Evolutionary conservation across 192 early-diverging fungal genomes (phyloP).

Genomic region (Linderina pennispora): DNA sequence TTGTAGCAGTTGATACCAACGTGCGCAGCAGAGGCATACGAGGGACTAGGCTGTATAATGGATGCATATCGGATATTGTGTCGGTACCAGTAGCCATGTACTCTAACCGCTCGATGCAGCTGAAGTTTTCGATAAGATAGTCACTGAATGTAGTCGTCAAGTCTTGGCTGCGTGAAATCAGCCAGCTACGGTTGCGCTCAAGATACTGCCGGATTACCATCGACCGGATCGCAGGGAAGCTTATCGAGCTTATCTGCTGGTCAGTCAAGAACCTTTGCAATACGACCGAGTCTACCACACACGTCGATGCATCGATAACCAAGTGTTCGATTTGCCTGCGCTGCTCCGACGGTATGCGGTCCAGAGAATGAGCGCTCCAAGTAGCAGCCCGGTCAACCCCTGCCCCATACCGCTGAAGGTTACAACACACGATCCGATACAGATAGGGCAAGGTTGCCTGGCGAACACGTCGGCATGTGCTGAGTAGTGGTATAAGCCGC

Average conservation of each 20-base stretch:
- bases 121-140: neutral
- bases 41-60: neutral
- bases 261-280: neutral
- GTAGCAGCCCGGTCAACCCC: too few species aligned
- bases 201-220: neutral
- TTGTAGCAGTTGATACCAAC: too few species aligned
- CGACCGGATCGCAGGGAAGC: neutral
- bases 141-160: neutral
- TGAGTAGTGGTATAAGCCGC: too few species aligned
- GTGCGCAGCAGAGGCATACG: too few species aligned
- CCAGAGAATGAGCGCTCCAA: too few species aligned
- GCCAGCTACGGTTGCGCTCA: neutral
- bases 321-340: neutral
- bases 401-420: too few species aligned
- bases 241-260: neutral
- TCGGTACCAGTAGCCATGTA: neutral
- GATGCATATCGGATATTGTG: neutral
- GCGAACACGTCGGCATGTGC: too few species aligned
- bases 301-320: neutral
- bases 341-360: too few species aligned
- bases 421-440: neutral
- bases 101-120: neutral
- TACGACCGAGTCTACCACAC: neutral
- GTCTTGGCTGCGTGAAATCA: neutral
- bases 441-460: neutral